Evolutionary conservation across 2,329 filamentous ascomycete species (phyloP), one percentile per base, ranked within the genome.

Genomic region (Diplodia corticola): DNA sequence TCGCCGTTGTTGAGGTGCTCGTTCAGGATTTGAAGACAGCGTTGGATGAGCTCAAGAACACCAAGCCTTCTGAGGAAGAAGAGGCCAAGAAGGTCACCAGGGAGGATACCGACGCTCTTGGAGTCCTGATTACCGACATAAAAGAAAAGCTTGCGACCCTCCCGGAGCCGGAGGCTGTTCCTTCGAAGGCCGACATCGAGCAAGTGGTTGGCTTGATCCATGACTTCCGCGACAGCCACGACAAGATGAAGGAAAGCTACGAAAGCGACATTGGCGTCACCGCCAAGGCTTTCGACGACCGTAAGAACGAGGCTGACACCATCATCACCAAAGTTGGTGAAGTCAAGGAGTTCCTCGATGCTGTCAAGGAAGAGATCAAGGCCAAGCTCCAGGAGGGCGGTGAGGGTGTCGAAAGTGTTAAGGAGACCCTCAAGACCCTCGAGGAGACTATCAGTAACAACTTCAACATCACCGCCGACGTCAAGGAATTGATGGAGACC

Each of bases 71-170:
- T 71, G 73, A 82, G 67, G 78, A 81, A 65, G 78, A 80, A 72
- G 76, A 78, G 67, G 71, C 73, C 2, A 85, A 88, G 44, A 88
- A 86, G 71, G 85, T 94, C 26, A 90, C 88, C 59, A 97, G 96
- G 80, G 86, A 88, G 0, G 92, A 97, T 71, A 82, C 97, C 4
- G 91, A 95, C 69, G 76, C 91, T 1, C 86, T 98, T 7, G 91
- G 92, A 69, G 85, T 91, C 0, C 85, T 94, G 49, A 91, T 93
- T 35, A 86, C 91, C n/a, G 93, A 97, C 69, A 89, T 96, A 77
- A 97, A 96, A 79, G 83, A 85, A 4, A 87, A 89, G 30, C 82
- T 97, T 9, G 90, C 93, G 51, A 83, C 88, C 37, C 83, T 90
- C 64, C 87, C 90, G 0, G 89, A 95, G 72, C 82, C 91, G 5